Evolutionary conservation across 225 moss, liverwort and hornwort genomes (phyloP), one percentile per base, ranked within the genome.

Genomic region (Marchantia polymorpha): DNA sequence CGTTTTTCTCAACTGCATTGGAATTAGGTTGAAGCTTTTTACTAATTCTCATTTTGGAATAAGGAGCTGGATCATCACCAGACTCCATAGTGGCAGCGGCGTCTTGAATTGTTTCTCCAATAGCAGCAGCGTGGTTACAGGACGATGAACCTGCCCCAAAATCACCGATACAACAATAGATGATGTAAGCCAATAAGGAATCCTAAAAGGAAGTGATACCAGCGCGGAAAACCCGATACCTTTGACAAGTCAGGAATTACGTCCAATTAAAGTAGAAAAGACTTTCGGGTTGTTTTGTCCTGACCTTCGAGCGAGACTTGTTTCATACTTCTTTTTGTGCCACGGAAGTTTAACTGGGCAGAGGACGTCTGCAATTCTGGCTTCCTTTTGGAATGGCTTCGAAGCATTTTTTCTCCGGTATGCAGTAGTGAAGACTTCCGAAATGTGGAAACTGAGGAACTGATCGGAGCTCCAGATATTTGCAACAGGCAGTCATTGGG

Each of bases 401-500:
- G 52, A 55, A 86, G 87, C 81, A 83, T 84, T 80, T 69, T 82
- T 76, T 83, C 79, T 76, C 81, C 81, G 12, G 79, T 70, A 51
- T 84, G 83, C 12, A 79, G 27, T 52, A 74, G 67, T 73, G n/a
- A 26, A 63, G 80, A 78, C 65, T 76, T 83, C 60, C 81, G 78
- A 75, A 50, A 76, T 39, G 26, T 78, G 61, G 83, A 86, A 48
- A 83, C 82, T 78, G 76, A 79, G 75, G 69, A 76, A 70, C 78
- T 86, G 49, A 86, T 82, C 72, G 97, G 80, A 73, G 72, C 85
- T 27, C 97, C 97, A 81, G 92, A 73, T 71, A 99, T 89, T 90
- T 99, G 97, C 80, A 94, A 81, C 73, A 94, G 88, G 89, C 91
- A 94, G 76, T 82, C 81, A 84, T 92, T 92, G 72, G 91, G 94